phyloP scores from a whole-genome alignment of 306 rosid genomes.

The Inga oerstediana region DNA sequence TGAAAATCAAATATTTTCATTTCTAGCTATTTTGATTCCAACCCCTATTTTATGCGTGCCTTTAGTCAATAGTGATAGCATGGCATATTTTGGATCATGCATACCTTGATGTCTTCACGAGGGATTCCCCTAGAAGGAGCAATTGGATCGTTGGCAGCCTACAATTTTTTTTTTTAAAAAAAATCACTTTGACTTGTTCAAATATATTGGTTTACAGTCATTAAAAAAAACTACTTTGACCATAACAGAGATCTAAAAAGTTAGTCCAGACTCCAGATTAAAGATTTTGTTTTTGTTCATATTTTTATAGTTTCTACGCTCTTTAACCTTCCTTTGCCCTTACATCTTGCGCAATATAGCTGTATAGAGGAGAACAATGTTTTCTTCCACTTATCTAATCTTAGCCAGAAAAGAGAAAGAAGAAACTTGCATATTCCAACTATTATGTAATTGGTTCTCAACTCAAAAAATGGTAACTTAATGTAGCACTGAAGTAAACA shows the following conservation, averaged over 20 bases:
- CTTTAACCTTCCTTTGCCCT: not conserved
- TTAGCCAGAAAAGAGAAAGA: not conserved
- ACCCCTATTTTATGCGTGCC: not conserved
- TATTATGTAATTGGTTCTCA: not conserved
- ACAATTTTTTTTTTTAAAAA: not conserved
- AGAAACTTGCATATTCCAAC: not conserved
- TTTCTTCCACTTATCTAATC: not conserved
- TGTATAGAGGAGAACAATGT: not conserved
- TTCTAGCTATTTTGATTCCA: not conserved
- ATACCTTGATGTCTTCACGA: conserved; percentile 87
- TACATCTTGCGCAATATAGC: not conserved
- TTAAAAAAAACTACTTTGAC: not conserved
- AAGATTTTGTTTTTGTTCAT: conserved; percentile 1
- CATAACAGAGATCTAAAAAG: conserved; percentile 2
- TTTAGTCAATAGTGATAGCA: conserved; percentile 18
- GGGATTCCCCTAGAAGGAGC: conserved; percentile 91
- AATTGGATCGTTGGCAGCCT: conserved; percentile 96
- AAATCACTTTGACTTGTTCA: not conserved
- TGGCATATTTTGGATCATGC: not conserved
- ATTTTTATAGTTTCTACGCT: not conserved
- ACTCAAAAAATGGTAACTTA: not conserved
- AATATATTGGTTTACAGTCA: not conserved
- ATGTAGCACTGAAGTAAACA: not conserved
- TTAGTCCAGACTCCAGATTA: not conserved
- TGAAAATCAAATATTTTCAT: conserved; percentile 1